A percentile compares a stretch with the other conserved stretches of the same genome.
Conservation (phyloP, 139 green algal species). For the Chlorella sp. region DNA sequence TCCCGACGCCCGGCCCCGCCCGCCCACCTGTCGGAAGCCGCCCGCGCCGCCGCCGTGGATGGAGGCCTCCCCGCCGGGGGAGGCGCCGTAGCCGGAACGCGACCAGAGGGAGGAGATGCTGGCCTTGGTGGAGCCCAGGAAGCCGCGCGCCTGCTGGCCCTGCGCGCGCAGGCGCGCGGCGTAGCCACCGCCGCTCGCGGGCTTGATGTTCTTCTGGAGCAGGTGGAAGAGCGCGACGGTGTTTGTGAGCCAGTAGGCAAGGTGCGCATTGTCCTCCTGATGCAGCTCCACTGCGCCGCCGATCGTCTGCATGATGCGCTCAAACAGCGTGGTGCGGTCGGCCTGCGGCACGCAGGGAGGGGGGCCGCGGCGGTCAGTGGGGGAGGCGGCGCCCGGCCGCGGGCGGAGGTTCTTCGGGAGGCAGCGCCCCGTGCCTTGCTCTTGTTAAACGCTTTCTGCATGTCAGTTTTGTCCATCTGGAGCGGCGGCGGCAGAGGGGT, state of each 20-base stretch:
- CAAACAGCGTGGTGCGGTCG: slow-evolving; percentile 95
- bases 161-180: slow-evolving; percentile 34
- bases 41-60: slow-evolving; percentile 84
- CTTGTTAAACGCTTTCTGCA: too few relatives aligned
- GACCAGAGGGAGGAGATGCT: slow-evolving; percentile 60
- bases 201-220: slow-evolving; percentile 95
- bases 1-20: too few relatives aligned
- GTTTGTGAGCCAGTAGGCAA: slow-evolving; percentile 97
- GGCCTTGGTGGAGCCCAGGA: slow-evolving; percentile 49
- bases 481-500: too few relatives aligned
- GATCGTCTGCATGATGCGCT: slow-evolving; percentile 94
- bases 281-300: slow-evolving; percentile 76
- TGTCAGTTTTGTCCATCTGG: too few relatives aligned
- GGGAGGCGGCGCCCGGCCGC: too few relatives aligned
- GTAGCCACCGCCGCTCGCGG: slow-evolving; percentile 58
- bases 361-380: too few relatives aligned
- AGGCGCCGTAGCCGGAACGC: slow-evolving; percentile 43
- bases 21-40: slow-evolving; percentile 62
- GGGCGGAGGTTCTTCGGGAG: too few relatives aligned
- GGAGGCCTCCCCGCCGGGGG: slow-evolving; percentile 71
- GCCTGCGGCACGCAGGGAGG: too few relatives aligned
- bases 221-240: slow-evolving; percentile 95
- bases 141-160: slow-evolving; percentile 39
- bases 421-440: too few relatives aligned
- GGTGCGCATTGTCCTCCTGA: slow-evolving; percentile 86